These are phyloP conservation scores for Puccinellia tenuiflora DNA, from an alignment of 176 grass and related monocot species.

Conservation along the genomic window DNA sequence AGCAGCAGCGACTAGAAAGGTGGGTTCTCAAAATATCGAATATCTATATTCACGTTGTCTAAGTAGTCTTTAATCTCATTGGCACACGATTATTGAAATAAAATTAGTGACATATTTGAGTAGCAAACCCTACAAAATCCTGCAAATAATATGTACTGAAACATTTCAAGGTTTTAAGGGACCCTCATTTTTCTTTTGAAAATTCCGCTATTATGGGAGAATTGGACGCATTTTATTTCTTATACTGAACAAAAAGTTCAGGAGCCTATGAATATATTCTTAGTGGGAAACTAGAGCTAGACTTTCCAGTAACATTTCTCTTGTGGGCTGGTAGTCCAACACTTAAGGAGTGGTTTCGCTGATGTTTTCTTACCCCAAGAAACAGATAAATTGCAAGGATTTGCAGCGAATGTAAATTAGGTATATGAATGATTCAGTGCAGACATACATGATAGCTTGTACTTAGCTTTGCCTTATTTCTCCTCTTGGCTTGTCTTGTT, in stretches of 20 bases:
- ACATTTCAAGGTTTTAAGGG: background rate
- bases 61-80: conserved; percentile 12
- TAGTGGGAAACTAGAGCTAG: conserved; percentile 2
- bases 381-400: background rate
- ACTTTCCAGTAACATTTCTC: background rate
- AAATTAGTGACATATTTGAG: background rate
- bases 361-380: background rate
- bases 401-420: background rate
- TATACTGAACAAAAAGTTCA: background rate
- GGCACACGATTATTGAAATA: background rate
- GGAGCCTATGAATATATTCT: background rate
- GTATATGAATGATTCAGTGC: background rate
- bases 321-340: background rate
- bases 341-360: background rate
- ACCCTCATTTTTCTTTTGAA: background rate
- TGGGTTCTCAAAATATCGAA: background rate
- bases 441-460: background rate
- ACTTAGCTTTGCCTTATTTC: background rate
- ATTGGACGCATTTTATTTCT: background rate
- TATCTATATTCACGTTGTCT: background rate
- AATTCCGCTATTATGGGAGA: background rate
- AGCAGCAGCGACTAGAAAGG: conserved; percentile 40
- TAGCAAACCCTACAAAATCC: conserved; percentile 1
- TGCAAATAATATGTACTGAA: background rate
- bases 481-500: background rate